Percentiles rank a stretch among this genome's conserved stretches.
phyloP scores from a whole-genome alignment of 2,329 filamentous ascomycete genomes.

The Alternaria metachromatica region DNA sequence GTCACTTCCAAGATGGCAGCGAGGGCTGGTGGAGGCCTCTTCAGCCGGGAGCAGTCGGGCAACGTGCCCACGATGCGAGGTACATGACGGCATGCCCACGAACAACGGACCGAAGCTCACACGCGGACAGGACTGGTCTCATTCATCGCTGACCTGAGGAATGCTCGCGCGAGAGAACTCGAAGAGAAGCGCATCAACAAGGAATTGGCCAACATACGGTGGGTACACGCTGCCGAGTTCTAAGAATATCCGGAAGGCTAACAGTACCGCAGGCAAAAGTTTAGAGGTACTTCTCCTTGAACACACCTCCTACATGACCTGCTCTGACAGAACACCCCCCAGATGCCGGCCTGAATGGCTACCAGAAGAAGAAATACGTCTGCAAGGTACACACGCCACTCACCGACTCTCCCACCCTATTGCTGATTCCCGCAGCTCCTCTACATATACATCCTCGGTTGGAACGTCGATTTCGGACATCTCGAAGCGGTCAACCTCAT shows the following conservation, averaged over 20 bases:
- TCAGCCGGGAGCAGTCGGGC: conserved; percentile 51
- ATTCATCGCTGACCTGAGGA: conserved; percentile 96
- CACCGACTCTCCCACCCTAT: not conserved
- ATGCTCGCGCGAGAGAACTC: conserved; percentile 90
- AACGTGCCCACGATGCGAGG: conserved; percentile 53
- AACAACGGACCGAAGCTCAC: conserved; percentile 18
- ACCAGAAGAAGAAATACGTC: conserved; percentile 99
- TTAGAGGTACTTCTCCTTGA: conserved; percentile 68
- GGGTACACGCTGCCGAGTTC: conserved; percentile 39
- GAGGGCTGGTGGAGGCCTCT: conserved; percentile 47
- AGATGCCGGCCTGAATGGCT: conserved; percentile 90
- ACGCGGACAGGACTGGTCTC: conserved; percentile 76
- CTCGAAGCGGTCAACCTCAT: conserved; percentile 98
- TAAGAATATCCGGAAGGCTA: conserved; percentile 25
- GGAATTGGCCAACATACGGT: conserved; percentile 95
- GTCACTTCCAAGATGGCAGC: conserved; percentile 47
- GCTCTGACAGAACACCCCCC: conserved; percentile 18
- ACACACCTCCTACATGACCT: conserved; percentile 2
- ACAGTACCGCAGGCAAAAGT: conserved; percentile 74
- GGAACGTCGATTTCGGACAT: conserved; percentile 99
- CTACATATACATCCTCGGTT: conserved; percentile 98
- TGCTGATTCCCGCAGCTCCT: conserved; percentile 65
- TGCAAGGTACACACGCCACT: conserved; percentile 72
- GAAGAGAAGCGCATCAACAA: conserved; percentile 99
- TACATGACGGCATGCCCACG: conserved; percentile 14